These are phyloP conservation scores for Dryas alaskensis DNA, from an alignment of 306 rosid genomes.

Conservation along the genomic window DNA sequence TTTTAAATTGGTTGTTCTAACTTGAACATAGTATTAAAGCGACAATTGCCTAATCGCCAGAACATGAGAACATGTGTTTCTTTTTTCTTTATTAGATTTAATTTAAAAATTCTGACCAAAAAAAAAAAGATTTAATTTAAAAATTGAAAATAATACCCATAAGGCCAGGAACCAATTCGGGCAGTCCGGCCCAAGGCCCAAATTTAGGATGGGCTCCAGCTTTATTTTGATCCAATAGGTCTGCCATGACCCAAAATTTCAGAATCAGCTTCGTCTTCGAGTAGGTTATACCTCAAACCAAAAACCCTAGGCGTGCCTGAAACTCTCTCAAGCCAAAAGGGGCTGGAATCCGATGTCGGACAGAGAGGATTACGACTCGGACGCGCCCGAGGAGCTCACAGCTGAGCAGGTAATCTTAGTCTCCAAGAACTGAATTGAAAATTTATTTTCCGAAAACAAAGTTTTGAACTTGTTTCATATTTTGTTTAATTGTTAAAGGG, in stretches of 20 bases:
- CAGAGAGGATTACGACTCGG: slow-evolving; percentile 53
- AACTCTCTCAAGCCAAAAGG: not conserved
- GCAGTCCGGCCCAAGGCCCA: not conserved
- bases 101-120: too few species aligned
- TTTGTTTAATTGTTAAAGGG: slow-evolving; percentile 50
- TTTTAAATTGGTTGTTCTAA: too few species aligned
- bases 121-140: too few species aligned
- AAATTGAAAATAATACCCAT: not conserved
- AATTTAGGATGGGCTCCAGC: not conserved
- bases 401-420: slow-evolving; percentile 47
- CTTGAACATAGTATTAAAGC: too few species aligned
- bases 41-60: too few species aligned
- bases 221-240: not conserved
- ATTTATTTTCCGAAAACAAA: not conserved
- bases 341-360: slow-evolving; percentile 43
- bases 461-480: not conserved
- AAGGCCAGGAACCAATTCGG: not conserved
- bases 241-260: not conserved
- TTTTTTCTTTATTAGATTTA: too few species aligned
- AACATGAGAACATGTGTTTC: too few species aligned
- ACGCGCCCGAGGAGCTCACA: slow-evolving; percentile 82
- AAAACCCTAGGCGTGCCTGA: slow-evolving; percentile 31
- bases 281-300: not conserved
- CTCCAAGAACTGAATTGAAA: not conserved
- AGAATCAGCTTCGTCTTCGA: not conserved